phyloP scores from a whole-genome alignment of 129 eudicot genomes.

The Gnaphalium uliginosum region DNA sequence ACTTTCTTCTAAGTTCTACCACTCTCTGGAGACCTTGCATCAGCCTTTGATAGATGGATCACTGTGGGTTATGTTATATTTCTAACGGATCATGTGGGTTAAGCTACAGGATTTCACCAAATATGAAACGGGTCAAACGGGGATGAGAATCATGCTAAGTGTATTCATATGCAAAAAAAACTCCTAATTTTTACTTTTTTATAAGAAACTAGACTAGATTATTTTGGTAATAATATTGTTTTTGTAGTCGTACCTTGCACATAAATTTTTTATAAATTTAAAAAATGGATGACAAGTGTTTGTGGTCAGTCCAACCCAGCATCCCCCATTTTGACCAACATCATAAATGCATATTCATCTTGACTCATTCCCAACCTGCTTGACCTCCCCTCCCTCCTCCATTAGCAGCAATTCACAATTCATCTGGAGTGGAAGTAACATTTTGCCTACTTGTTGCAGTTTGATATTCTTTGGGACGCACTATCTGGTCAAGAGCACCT shows the following conservation, averaged over 20 bases:
- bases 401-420: neutral
- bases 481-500: slow-evolving; percentile 94
- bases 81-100: neutral
- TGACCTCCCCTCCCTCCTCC: neutral
- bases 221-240: no score
- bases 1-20: slow-evolving; percentile 8
- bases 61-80: neutral
- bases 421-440: slow-evolving; percentile 17
- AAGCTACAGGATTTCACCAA: neutral
- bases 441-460: slow-evolving; percentile 45
- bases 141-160: neutral
- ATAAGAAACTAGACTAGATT: neutral
- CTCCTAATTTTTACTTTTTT: neutral
- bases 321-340: neutral
- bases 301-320: neutral
- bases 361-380: neutral
- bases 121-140: neutral
- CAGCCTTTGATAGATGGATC: neutral
- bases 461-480: slow-evolving; percentile 95
- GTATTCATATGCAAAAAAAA: neutral
- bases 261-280: no score
- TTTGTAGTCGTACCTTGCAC: no score
- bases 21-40: slow-evolving; percentile 10
- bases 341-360: neutral
- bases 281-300: no score